phyloP scores from a whole-genome alignment of 1,284 basidiomycete species.

The Tilletia walkeri region DNA sequence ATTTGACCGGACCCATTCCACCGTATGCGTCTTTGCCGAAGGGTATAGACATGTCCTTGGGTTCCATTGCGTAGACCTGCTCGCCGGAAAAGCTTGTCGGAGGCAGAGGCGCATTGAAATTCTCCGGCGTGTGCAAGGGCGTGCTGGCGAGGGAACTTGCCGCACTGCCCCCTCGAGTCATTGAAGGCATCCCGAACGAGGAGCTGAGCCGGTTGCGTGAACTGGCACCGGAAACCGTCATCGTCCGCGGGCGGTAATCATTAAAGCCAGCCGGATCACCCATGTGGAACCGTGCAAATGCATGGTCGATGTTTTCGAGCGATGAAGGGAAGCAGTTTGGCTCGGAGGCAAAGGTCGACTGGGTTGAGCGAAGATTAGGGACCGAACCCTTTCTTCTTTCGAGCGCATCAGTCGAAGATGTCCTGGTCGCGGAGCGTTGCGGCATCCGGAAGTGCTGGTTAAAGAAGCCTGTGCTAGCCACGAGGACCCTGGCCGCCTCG shows the following conservation, averaged over 20 bases:
- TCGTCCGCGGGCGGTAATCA: not conserved
- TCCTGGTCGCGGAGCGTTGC: not conserved
- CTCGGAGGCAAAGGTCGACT: not conserved
- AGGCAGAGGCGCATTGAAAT: not conserved
- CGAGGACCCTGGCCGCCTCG: not conserved
- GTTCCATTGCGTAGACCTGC: too few species aligned
- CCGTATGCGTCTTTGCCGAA: too few species aligned
- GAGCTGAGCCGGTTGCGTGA: not conserved
- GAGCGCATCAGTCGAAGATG: not conserved
- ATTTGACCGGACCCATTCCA: too few species aligned
- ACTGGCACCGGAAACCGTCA: not conserved
- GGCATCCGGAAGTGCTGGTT: not conserved
- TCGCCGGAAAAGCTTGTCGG: not conserved
- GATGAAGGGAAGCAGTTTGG: not conserved
- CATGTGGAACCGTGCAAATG: not conserved
- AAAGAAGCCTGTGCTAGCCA: constrained; percentile 3
- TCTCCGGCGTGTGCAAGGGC: constrained; percentile 4
- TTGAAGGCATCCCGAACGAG: not conserved
- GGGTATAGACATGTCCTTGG: too few species aligned
- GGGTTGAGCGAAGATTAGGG: constrained; percentile 6
- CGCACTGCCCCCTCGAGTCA: constrained; percentile 4
- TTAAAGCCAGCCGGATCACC: not conserved
- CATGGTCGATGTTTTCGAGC: not conserved
- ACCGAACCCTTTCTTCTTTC: constrained; percentile 5
- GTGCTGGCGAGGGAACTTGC: constrained; percentile 5